These are phyloP conservation scores for Wakefieldia striispora DNA, from an alignment of 768 basidiomycete species.

Conservation along the genomic window DNA sequence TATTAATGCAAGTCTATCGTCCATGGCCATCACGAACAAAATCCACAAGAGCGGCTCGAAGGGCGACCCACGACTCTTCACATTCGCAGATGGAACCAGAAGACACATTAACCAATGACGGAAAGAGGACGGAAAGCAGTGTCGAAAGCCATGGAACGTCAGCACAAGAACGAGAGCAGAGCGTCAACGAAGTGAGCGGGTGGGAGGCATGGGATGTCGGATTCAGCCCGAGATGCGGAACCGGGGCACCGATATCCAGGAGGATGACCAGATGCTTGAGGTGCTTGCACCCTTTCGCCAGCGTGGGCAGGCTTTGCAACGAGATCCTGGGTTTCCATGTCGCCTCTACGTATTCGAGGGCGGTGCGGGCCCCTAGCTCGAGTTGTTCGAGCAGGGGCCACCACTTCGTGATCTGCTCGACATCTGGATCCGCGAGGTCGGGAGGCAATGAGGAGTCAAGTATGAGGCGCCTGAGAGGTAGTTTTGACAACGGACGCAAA, in stretches of 20 bases:
- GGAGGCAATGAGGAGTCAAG: conserved; percentile 42
- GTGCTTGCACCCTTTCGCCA: conserved; percentile 17
- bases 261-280: conserved; percentile 19
- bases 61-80: conserved; percentile 29
- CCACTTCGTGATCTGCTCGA: conserved; percentile 39
- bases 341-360: conserved; percentile 21
- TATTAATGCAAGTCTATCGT: neutral
- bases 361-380: conserved; percentile 36
- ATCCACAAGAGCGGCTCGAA: conserved; percentile 11
- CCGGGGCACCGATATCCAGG: conserved; percentile 8
- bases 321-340: conserved; percentile 20
- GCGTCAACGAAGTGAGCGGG: conserved; percentile 34
- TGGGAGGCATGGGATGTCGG: neutral
- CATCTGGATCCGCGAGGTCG: conserved; percentile 36
- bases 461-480: conserved; percentile 36
- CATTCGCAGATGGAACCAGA: conserved; percentile 32
- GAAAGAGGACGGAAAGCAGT: conserved; percentile 38
- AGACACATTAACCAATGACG: conserved; percentile 35
- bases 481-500: conserved; percentile 35
- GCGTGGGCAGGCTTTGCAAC: conserved; percentile 12
- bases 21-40: neutral
- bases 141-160: conserved; percentile 27
- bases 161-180: conserved; percentile 33
- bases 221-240: neutral
- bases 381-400: conserved; percentile 47